Evolutionary conservation across 345 rosid genomes (phyloP).

Genomic region (Rhizophora mangle): DNA sequence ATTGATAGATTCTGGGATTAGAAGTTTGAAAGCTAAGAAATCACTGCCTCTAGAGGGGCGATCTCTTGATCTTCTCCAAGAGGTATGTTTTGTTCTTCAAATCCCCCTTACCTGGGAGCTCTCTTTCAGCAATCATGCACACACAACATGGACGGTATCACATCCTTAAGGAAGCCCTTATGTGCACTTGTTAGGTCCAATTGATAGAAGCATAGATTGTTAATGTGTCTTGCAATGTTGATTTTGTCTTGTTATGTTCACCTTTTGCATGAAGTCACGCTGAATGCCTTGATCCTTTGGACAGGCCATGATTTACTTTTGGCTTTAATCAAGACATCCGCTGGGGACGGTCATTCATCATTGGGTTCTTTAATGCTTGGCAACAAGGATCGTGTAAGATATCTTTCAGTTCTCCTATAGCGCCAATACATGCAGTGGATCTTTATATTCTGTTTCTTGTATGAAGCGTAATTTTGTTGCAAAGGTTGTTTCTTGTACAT

Average conservation of each 20-base stretch:
- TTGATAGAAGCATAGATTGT: not conserved
- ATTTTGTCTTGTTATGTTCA: conserved; percentile 7
- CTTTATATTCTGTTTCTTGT: not conserved
- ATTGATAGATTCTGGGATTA: conserved; percentile 55
- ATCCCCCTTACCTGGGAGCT: not conserved
- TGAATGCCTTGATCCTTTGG: conserved; percentile 19
- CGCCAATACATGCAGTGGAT: not conserved
- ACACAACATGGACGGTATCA: not conserved
- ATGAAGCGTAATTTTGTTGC: not conserved
- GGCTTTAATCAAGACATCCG: conserved; percentile 44
- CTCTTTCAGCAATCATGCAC: not conserved
- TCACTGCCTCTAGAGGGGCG: conserved; percentile 27
- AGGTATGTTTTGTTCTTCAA: conserved; percentile 39
- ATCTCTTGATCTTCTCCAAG: conserved; percentile 27
- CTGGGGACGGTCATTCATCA: not conserved
- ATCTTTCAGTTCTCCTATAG: not conserved
- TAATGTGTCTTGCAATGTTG: not conserved
- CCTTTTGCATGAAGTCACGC: not conserved
- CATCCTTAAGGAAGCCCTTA: too few species aligned
- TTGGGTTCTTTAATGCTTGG: not conserved
- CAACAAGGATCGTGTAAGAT: not conserved
- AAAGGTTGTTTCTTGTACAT: not conserved
- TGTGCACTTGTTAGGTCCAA: too few species aligned
- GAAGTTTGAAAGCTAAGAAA: conserved; percentile 39
- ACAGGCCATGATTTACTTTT: conserved; percentile 84